Base-by-base conservation (phyloP, 169 alveolate species). In the Amoebophrya sp. region DNA sequence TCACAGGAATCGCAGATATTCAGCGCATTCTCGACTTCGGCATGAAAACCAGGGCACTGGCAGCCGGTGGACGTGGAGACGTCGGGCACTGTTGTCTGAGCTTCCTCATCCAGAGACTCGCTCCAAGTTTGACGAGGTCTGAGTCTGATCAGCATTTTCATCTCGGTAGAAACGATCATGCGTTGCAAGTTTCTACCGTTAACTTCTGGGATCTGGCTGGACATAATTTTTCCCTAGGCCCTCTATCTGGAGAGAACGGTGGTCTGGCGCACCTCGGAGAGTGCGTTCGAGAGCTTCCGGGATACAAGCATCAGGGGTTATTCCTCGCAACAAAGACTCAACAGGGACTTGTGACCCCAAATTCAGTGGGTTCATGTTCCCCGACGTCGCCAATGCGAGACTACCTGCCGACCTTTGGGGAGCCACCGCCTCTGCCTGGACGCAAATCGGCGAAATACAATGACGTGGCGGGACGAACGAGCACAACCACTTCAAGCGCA, bases 401-500 rank as follows among this genome's bases (percentile, higher is more conserved):
- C 83, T 12, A 26, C 38, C 83, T 65, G 2, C 83, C 83, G 33
- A 26, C 83, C 33, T 65, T 65, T 36, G 83, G 83, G 39, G 83
- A 1, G 83, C 83, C 83, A 6, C 83, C 83, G 36, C 83, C 83
- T 29, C 83, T 65, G 83, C 83, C 83, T 29, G 83, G 83, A 36
- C 18, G 26, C 10, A 65, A 65, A 18, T 65, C 83, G 2, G n/a
- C 33, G 2, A 1, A 36, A 36, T 65, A 65, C 83, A n/a, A n/a
- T n/a, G n/a, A n/a, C n/a, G 65, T 47, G 65, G 29, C 29, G 65
- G 65, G 18, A 47, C 65, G 65, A 47, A 47, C 65, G 18, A 47
- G 18, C 6, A 47, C 65, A 18, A 47, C 65, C 29, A 47, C 6
- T 12, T 6, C 65, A 12, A 12, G 6, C 65, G 6, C 65, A 47